Evolutionary conservation across 345 rosid genomes (phyloP).

Genomic region (Hirschfeldia incana): DNA sequence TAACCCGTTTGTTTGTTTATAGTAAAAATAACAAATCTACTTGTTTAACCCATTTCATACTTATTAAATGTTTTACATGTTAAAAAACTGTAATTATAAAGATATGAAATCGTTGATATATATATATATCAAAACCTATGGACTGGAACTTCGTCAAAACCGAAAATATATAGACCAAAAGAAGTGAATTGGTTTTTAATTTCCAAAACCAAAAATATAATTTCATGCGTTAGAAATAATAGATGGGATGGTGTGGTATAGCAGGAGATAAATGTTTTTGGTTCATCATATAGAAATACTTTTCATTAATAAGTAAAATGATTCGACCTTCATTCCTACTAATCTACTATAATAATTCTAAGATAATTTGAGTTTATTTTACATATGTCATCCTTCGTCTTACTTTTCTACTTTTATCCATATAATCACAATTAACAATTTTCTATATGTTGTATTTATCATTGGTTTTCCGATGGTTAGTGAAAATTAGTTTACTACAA

Average conservation of each 20-base stretch:
- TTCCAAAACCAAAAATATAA: too few species aligned
- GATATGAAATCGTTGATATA: too few species aligned
- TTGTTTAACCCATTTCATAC: too few species aligned
- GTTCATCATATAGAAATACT: too few species aligned
- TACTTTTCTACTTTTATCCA: neutral
- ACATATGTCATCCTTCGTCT: too few species aligned
- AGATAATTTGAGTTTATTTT: too few species aligned
- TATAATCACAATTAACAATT: neutral
- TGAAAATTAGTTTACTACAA: neutral
- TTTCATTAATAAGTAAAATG: neutral
- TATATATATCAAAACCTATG: neutral
- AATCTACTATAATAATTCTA: too few species aligned
- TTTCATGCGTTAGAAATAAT: too few species aligned
- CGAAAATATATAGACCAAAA: neutral
- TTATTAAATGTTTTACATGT: too few species aligned
- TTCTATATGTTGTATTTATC: neutral
- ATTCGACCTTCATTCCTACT: neutral
- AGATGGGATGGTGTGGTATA: neutral
- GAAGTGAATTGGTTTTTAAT: neutral
- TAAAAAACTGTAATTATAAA: too few species aligned
- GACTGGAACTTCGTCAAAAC: neutral
- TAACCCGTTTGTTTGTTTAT: too few species aligned
- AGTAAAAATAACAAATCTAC: too few species aligned
- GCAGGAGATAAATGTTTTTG: neutral
- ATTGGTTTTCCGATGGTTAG: neutral